A percentile compares a stretch with the other conserved stretches of the same genome.
These are phyloP conservation scores for Boletus rubroflammeus DNA, from an alignment of 768 basidiomycete species.

Conservation along the genomic window DNA sequence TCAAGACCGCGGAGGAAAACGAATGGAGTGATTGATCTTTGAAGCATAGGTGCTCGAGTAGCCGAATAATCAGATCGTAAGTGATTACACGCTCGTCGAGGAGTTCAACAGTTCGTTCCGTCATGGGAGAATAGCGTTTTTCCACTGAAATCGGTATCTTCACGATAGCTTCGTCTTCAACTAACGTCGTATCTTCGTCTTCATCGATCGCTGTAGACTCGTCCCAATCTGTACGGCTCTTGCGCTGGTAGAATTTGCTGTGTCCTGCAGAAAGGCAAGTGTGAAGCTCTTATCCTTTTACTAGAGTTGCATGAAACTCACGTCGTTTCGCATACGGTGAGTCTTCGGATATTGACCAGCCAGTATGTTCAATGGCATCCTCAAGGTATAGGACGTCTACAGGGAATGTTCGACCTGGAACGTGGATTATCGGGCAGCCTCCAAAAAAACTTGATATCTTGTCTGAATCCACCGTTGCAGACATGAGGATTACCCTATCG, in stretches of 20 bases:
- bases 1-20: constrained; percentile 77
- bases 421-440: constrained; percentile 77
- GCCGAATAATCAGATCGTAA: constrained; percentile 81
- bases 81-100: constrained; percentile 87
- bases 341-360: constrained; percentile 73
- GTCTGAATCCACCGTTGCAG: constrained; percentile 89
- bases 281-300: background rate
- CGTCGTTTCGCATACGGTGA: constrained; percentile 78
- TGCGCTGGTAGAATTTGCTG: constrained; percentile 62
- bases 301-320: constrained; percentile 34
- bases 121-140: constrained; percentile 76
- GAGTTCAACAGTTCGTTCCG: constrained; percentile 74
- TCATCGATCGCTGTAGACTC: constrained; percentile 62
- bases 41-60: constrained; percentile 84
- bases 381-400: constrained; percentile 84
- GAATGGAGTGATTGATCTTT: constrained; percentile 45
- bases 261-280: constrained; percentile 40
- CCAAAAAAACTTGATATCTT: constrained; percentile 89
- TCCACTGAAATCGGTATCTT: constrained; percentile 50
- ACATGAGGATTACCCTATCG: constrained; percentile 87
- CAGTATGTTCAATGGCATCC: constrained; percentile 81
- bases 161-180: constrained; percentile 15
- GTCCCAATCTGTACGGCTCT: constrained; percentile 69
- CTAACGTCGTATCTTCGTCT: constrained; percentile 57
- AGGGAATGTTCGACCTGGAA: constrained; percentile 94